Evolutionary conservation across 225 moss, liverwort and hornwort species (phyloP), one percentile per base, ranked within the genome.

Genomic region (Bryum argenteum): DNA sequence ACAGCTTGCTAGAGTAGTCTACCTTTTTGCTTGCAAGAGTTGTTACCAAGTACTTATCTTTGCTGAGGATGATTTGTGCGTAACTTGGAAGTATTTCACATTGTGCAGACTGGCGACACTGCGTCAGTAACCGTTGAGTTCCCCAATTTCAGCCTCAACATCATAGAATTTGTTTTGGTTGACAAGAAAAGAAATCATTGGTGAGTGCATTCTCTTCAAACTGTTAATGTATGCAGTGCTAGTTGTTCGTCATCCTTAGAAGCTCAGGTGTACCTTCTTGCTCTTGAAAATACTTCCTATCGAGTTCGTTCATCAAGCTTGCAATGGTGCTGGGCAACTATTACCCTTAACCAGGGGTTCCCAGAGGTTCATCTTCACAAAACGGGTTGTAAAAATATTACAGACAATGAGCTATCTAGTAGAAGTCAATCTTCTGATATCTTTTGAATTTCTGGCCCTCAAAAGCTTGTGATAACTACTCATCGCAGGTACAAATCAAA

Each of bases 111-210:
- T 43, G 92, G 91, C 22, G 81, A 88, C 65, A 77, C 80, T 60
- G 89, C 89, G 13, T 75, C 79, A 52, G 58, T 93, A 11, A 84
- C 75, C 51, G 61, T 96, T 62, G 86, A 86, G n/a, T 69, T 90
- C 56, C 63, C 79, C 53, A 91, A 90, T 63, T 51, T 75, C n/a
- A 85, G 75, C 37, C 75, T 91, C 19, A 75, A 83, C 44, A 86
- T 74, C 37, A 77, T 96, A 52, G 96, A 96, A 79, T 96, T 96
- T 70, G 84, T 96, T 42, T 47, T 96, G 67, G 87, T 88, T 64
- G 93, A 93, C 70, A 87, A 79, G 70, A 79, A 81, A 57, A 86
- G 78, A 74, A 89, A 90, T 66, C 60, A 85, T 72, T 96, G 93
- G 92, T 95, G 60, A 78, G 82, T 55, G 38, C 40, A 58, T 33